A percentile compares a stretch with the other conserved stretches of the same genome.
phyloP scores from a whole-genome alignment of 2,329 filamentous ascomycete species.

The Colletotrichum sp. region DNA sequence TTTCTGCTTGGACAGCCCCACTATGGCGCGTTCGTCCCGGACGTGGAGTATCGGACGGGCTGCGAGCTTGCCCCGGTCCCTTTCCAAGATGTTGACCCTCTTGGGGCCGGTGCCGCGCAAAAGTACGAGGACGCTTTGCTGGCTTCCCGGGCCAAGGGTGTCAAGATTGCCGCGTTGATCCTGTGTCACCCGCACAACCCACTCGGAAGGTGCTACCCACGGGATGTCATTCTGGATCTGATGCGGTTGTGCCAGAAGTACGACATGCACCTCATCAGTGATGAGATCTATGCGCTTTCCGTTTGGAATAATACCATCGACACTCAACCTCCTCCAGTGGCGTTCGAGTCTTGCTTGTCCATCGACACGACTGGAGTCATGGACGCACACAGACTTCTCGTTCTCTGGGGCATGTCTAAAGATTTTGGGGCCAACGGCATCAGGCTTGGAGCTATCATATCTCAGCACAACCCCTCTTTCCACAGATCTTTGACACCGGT shows the following conservation, averaged over 20 bases:
- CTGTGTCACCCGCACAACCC: slow-evolving; percentile 38
- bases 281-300: slow-evolving; percentile 54
- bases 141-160: slow-evolving; percentile 37
- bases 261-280: slow-evolving; percentile 48
- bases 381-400: slow-evolving; percentile 44
- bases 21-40: slow-evolving; percentile 53
- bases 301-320: slow-evolving; percentile 44
- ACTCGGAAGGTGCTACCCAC: slow-evolving; percentile 26
- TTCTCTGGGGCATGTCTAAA: slow-evolving; percentile 33
- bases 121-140: slow-evolving; percentile 26
- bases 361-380: slow-evolving; percentile 36
- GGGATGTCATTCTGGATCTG: not conserved
- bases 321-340: slow-evolving; percentile 33
- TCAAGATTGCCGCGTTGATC: not conserved
- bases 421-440: slow-evolving; percentile 52
- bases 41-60: slow-evolving; percentile 47
- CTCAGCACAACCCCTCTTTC: slow-evolving; percentile 27
- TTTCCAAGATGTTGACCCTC: not conserved
- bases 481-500: slow-evolving; percentile 1
- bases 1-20: slow-evolving; percentile 48
- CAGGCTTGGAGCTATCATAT: slow-evolving; percentile 38
- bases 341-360: slow-evolving; percentile 48
- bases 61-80: slow-evolving; percentile 25
- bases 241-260: slow-evolving; percentile 26
- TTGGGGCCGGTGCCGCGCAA: not conserved